Evolutionary conservation across 2,329 filamentous ascomycete genomes (phyloP).

Genomic region (Scolecobasidium constrictum): DNA sequence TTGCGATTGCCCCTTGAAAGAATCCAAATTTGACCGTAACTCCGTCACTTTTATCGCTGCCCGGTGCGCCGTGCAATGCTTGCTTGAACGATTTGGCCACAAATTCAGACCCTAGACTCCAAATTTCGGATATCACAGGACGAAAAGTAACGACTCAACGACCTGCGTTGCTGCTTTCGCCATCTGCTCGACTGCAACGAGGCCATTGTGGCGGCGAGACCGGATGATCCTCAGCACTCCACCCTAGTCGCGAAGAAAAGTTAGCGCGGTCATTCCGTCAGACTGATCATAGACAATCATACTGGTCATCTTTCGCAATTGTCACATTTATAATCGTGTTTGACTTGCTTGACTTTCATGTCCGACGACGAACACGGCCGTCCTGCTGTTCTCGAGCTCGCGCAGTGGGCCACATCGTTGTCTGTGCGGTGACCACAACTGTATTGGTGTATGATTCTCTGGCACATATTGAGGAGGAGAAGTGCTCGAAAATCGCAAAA

Average conservation of each 20-base stretch:
- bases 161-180: constrained; percentile 18
- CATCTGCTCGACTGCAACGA: constrained; percentile 19
- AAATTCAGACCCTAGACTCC: constrained; percentile 12
- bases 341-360: constrained; percentile 32
- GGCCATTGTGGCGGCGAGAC: constrained; percentile 11
- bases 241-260: neutral
- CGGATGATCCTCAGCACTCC: neutral
- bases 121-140: constrained; percentile 16
- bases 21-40: constrained; percentile 14
- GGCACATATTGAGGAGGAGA: constrained; percentile 28
- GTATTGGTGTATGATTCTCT: constrained; percentile 35
- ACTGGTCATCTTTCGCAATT: constrained; percentile 33
- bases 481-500: neutral
- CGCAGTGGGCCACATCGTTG: constrained; percentile 32
- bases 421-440: constrained; percentile 33
- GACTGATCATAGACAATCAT: constrained; percentile 10
- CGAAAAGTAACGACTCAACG: constrained; percentile 15
- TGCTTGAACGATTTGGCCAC: constrained; percentile 15
- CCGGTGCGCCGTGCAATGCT: constrained; percentile 31
- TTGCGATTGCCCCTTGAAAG: too few species aligned
- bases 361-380: constrained; percentile 24
- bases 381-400: constrained; percentile 27
- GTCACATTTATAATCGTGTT: constrained; percentile 37
- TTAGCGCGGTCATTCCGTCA: neutral
- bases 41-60: constrained; percentile 24